These are phyloP conservation scores for Bifiguratus adelaidae DNA, from an alignment of 192 early-diverging fungal species.

Conservation along the genomic window DNA sequence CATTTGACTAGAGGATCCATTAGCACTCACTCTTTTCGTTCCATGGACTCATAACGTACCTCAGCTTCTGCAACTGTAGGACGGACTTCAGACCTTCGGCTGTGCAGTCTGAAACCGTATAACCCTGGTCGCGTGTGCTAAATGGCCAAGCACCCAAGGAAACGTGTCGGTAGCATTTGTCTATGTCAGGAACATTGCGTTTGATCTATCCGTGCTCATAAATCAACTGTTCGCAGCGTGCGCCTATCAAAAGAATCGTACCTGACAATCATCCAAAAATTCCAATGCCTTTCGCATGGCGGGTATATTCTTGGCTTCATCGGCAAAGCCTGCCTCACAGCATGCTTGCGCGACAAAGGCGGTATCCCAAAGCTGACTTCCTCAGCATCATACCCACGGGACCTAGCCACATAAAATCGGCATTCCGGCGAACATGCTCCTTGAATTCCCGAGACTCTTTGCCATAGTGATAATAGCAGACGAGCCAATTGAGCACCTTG, in stretches of 20 bases:
- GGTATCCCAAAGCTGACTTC: conserved; percentile 95
- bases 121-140: conserved; percentile 85
- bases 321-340: conserved; percentile 66
- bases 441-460: conserved; percentile 70
- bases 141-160: conserved; percentile 97
- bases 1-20: conserved; percentile 6
- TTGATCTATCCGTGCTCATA: conserved; percentile 41
- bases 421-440: conserved; percentile 54
- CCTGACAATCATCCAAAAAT: conserved; percentile 77
- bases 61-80: conserved; percentile 59
- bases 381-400: conserved; percentile 87
- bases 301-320: conserved; percentile 55
- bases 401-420: conserved; percentile 92
- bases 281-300: conserved; percentile 55
- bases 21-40: too few species aligned
- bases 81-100: conserved; percentile 84
- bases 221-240: background rate
- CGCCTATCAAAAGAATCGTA: background rate
- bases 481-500: conserved; percentile 87
- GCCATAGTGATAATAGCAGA: conserved; percentile 79
- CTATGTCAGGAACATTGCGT: conserved; percentile 50
- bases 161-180: conserved; percentile 66
- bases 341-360: conserved; percentile 79
- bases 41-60: conserved; percentile 5
- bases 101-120: conserved; percentile 93